Evolutionary conservation across 768 basidiomycete species (phyloP).

Genomic region (Rhodotorula diobovata): DNA sequence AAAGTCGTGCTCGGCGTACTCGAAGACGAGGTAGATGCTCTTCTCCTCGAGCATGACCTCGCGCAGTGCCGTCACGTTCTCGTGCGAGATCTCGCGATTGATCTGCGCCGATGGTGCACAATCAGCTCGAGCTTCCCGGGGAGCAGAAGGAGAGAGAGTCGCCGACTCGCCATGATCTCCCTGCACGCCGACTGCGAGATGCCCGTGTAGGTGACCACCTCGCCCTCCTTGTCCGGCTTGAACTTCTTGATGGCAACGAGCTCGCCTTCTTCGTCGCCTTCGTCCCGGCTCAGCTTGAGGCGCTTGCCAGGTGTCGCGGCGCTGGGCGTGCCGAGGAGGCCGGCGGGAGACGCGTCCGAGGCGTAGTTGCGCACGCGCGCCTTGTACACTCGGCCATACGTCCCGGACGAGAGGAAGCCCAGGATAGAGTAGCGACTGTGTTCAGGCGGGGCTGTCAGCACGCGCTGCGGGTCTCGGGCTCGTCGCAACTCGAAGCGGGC

Average conservation of each 20-base stretch:
- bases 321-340: constrained; percentile 41
- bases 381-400: constrained; percentile 98
- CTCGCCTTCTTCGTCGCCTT: constrained; percentile 57
- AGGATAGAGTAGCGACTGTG: constrained; percentile 81
- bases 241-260: constrained; percentile 99
- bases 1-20: constrained; percentile 98
- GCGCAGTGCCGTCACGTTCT: constrained; percentile 82
- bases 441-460: constrained; percentile 52
- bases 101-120: constrained; percentile 53
- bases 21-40: constrained; percentile 98
- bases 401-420: constrained; percentile 97
- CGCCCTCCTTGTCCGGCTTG: constrained; percentile 99
- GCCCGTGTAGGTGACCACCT: constrained; percentile 82
- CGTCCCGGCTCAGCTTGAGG: constrained; percentile 44
- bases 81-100: constrained; percentile 82
- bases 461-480: too few species aligned
- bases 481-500: background rate
- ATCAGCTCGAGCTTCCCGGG: background rate
- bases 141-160: constrained; percentile 44
- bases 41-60: constrained; percentile 98
- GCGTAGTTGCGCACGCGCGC: constrained; percentile 52
- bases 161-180: constrained; percentile 72
- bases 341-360: constrained; percentile 40
- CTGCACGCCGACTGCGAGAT: constrained; percentile 96
- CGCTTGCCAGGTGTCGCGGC: constrained; percentile 55